These are phyloP conservation scores for Paecilomyces fulvus DNA, from an alignment of 2,329 filamentous ascomycete species.

Conservation along the genomic window DNA sequence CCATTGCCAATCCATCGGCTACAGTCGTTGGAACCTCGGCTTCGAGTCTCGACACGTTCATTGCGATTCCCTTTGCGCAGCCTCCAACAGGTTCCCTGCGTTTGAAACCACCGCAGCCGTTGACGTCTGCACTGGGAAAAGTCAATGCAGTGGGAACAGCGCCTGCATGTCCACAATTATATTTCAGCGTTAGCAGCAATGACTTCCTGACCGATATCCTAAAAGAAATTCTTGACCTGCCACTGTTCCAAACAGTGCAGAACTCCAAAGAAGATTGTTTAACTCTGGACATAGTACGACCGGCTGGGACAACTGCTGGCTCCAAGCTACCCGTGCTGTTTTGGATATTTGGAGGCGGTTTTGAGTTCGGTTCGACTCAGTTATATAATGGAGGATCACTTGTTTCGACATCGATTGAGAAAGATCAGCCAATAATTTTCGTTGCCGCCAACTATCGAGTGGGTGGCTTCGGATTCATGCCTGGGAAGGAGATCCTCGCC, in stretches of 20 bases:
- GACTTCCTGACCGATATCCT: slow-evolving; percentile 38
- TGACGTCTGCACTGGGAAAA: slow-evolving; percentile 51
- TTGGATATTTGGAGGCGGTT: background rate
- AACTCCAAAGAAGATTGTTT: slow-evolving; percentile 20
- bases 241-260: slow-evolving; percentile 47
- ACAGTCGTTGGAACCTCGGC: slow-evolving; percentile 39
- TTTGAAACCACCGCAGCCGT: slow-evolving; percentile 57
- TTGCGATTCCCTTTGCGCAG: slow-evolving; percentile 66
- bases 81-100: slow-evolving; percentile 59
- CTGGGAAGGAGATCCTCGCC: slow-evolving; percentile 57
- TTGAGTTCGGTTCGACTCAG: background rate
- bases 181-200: slow-evolving; percentile 40
- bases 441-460: slow-evolving; percentile 73
- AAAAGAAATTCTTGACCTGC: slow-evolving; percentile 45
- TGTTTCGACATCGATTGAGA: background rate
- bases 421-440: slow-evolving; percentile 59
- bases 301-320: background rate
- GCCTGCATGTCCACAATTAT: slow-evolving; percentile 64
- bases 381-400: background rate
- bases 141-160: slow-evolving; percentile 52
- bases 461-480: slow-evolving; percentile 65
- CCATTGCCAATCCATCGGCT: slow-evolving; percentile 28
- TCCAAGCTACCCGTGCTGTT: background rate
- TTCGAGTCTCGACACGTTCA: slow-evolving; percentile 56
- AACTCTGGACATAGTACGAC: background rate